Conservation (phyloP, 306 rosid species). For the Vicia villosa region DNA sequence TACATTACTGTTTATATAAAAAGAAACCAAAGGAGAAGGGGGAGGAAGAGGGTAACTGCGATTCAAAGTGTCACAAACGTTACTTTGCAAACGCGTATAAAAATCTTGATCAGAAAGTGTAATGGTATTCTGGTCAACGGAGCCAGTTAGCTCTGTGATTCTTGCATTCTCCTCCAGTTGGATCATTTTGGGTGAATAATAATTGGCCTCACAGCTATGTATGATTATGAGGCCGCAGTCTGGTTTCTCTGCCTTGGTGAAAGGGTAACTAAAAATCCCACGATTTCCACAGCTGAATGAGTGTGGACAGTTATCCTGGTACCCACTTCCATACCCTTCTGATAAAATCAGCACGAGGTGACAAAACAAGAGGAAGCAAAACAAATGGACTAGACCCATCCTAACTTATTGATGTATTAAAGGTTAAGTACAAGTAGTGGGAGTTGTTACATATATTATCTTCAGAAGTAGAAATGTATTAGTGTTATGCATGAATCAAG, state of each 20-base stretch:
- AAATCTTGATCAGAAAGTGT: slow-evolving; percentile 11
- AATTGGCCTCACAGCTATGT: slow-evolving; percentile 3
- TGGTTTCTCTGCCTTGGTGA: slow-evolving; percentile 36
- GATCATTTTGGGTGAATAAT: not conserved
- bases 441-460: not conserved
- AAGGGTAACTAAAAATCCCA: slow-evolving; percentile 38
- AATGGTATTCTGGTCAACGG: not conserved
- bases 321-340: not conserved
- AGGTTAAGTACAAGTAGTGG: not conserved
- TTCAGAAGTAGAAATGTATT: not conserved
- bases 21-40: slow-evolving; percentile 20
- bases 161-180: slow-evolving; percentile 33
- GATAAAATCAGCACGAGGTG: slow-evolving; percentile 16
- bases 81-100: not conserved
- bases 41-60: not conserved
- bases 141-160: not conserved
- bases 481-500: not conserved
- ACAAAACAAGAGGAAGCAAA: slow-evolving; percentile 6
- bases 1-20: not conserved
- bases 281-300: slow-evolving; percentile 30
- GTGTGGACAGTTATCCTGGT: slow-evolving; percentile 21
- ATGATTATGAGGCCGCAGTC: slow-evolving; percentile 36
- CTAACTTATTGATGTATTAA: not conserved
- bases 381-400: slow-evolving; percentile 30
- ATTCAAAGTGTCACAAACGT: slow-evolving; percentile 18